A percentile compares a stretch with the other conserved stretches of the same genome.
Conservation (phyloP, 2,329 filamentous ascomycete genomes). For the Claviceps digitariae region DNA sequence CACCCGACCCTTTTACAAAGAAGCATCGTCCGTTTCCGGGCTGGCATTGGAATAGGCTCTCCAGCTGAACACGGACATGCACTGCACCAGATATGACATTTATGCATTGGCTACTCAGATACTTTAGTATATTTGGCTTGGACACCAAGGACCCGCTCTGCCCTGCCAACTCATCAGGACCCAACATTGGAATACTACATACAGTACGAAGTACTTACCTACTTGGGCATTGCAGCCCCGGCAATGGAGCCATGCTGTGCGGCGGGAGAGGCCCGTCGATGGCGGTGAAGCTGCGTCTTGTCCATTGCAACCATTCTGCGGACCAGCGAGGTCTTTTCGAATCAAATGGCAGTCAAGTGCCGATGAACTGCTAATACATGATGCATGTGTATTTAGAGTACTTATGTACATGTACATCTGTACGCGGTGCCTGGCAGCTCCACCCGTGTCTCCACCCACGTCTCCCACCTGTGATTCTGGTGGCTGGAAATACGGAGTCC, state of each 20-base stretch:
- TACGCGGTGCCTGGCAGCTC: not conserved
- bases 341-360: not conserved
- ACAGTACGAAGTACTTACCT: too few species aligned
- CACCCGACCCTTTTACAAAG: too few species aligned
- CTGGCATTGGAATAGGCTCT: too few species aligned
- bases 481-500: not conserved
- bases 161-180: conserved; percentile 3
- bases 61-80: too few species aligned
- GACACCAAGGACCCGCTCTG: not conserved
- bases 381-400: too few species aligned
- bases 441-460: not conserved
- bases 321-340: not conserved
- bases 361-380: too few species aligned
- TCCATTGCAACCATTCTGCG: not conserved
- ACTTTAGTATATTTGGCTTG: not conserved
- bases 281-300: not conserved
- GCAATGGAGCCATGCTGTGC: too few species aligned
- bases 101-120: not conserved
- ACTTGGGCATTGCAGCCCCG: too few species aligned
- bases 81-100: not conserved
- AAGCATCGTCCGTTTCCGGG: too few species aligned
- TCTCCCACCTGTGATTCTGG: not conserved
- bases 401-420: too few species aligned
- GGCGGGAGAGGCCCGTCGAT: too few species aligned
- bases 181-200: too few species aligned